phyloP scores from a whole-genome alignment of 2,329 filamentous ascomycete genomes.

The Fusarium sp. region DNA sequence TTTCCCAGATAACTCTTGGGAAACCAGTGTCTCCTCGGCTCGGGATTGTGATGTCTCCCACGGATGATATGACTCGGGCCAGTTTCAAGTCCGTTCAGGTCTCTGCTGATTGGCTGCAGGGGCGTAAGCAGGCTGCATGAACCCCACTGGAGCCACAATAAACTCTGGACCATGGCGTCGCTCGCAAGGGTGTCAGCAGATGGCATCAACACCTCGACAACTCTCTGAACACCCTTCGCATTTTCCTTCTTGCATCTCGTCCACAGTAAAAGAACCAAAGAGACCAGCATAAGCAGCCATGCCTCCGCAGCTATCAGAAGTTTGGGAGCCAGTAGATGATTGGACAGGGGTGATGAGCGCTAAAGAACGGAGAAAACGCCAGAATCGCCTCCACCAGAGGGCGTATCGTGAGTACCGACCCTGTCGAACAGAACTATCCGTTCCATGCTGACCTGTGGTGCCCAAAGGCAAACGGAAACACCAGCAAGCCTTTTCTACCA shows the following conservation, averaged over 20 bases:
- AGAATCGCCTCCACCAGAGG: slow-evolving; percentile 16
- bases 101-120: background rate
- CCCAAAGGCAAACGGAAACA: background rate
- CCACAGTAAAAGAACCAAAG: background rate
- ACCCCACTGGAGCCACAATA: background rate
- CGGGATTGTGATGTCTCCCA: background rate
- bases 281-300: background rate
- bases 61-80: background rate
- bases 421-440: background rate
- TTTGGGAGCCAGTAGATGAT: slow-evolving; percentile 6
- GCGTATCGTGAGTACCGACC: background rate
- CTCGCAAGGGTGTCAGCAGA: background rate
- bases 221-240: background rate
- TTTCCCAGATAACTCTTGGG: background rate
- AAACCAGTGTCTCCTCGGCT: background rate
- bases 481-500: background rate
- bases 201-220: background rate
- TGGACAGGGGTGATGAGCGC: slow-evolving; percentile 5
- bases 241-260: background rate
- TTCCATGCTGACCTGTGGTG: background rate
- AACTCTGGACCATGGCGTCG: background rate
- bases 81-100: background rate
- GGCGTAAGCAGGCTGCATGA: background rate
- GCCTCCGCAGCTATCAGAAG: slow-evolving; percentile 4
- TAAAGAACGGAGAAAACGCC: background rate